Evolutionary conservation across 345 rosid species (phyloP), one percentile per base, ranked within the genome.

Genomic region (Lepidium sativum): DNA sequence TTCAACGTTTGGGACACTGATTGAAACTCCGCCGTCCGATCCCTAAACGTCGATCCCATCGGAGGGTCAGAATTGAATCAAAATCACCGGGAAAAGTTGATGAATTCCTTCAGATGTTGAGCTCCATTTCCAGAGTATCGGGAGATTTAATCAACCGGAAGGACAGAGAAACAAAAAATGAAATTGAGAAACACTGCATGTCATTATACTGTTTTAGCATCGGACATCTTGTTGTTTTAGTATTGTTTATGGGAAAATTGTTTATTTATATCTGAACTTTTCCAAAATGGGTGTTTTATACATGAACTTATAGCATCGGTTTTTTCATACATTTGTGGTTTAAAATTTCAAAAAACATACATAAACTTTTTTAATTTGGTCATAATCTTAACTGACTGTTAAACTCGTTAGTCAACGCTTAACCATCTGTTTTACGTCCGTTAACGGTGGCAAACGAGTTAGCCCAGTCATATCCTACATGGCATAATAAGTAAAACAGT

Each of bases 11-110:
- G 80, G 32, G 81, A 74, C 14, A 92, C 78, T 8, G 91, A 86
- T 67, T 79, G 79, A 76, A 92, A 89, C 86, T 92, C 96, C 35
- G 75, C 76, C 76, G 95, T 85, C 54, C 91, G 91, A 83, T 92
- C 98, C 25, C 96, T 58, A 75, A 53, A 85, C 4, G 84, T 53
- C 12, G 83, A 73, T 15, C 77, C 84, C 95, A 88, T 92, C 59
- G 58, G 16, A 16, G 14, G 58, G 29, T 44, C 54, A 35, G 52
- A 37, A 48, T 13, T 42, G 47, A 41, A 72, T 51, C 29, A 71
- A 25, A 2, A 3, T 11, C 42, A 37, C 59, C 51, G 45, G 69
- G 0, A 52, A 69, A 21, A 16, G 25, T 33, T 21, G 47, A 53
- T 49, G 15, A 54, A 18, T 15, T 53, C 29, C 9, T 4, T 47